Base-by-base conservation (phyloP, 768 basidiomycete species). In the Zangia roseola region DNA sequence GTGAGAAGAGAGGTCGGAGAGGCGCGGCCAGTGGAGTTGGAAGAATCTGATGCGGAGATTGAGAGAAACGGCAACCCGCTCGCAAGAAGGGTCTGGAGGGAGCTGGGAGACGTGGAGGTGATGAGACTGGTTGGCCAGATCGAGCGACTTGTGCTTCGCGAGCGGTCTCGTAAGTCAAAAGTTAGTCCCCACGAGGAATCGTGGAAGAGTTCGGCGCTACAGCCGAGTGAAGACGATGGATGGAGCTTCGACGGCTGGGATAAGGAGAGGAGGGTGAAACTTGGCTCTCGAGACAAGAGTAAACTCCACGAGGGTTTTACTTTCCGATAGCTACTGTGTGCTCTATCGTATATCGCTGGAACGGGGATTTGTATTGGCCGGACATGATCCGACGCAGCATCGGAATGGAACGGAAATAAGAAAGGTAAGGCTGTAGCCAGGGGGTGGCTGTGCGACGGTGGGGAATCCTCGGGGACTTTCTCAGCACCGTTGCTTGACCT, bases 1-100 rank as follows among this genome's bases (percentile, higher is more conserved):
- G 71, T 93, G 17, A 74, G 88, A 26, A 72, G 80, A 45, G 82
- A 90, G 43, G 76, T 86, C 10, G 81, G 79, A 21, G 73, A 75
- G 53, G 72, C 74, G 43, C 78, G 79, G 42, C 57, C 79, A 16
- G 79, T 75, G 74, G 71, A 74, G 16, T 26, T 20, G 14, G 45
- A 43, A 7, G 49, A 13, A 12, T 5, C 13, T 19, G 48, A 34
- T 16, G 28, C 7, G 1, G 34, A 19, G 12, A 31, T 16, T 16
- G 73, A 53, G 67, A 71, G 38, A 75, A 74, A 6, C 9, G 5
- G 26, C 6, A 53, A 66, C 36, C 53, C 47, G 0, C 45, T 61
- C 12, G 63, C 63, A 64, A 76, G 30, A 78, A 80, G 55, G 19
- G 53, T 45, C 2, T 79, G 79, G 54, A 66, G 59, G 26, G 69